These are phyloP conservation scores for Elsinoe necatrix DNA, from an alignment of 2,329 filamentous ascomycete species.

Conservation along the genomic window DNA sequence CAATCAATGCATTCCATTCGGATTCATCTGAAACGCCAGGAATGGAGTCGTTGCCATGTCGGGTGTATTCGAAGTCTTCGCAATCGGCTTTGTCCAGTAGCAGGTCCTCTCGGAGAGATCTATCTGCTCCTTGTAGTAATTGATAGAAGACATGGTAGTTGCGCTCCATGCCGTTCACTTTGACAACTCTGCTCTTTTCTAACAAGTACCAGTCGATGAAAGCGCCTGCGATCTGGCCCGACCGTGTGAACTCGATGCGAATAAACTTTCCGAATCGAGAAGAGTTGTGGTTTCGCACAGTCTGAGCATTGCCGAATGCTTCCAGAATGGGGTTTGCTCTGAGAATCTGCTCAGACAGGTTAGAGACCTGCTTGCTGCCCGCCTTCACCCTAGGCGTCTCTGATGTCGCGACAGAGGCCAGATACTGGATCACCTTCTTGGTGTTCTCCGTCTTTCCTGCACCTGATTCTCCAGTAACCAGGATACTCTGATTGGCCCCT, in stretches of 20 bases:
- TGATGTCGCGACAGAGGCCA: slow-evolving; percentile 83
- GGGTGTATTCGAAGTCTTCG: slow-evolving; percentile 85
- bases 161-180: slow-evolving; percentile 75
- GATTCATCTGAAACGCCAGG: slow-evolving; percentile 79
- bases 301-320: slow-evolving; percentile 96
- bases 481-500: slow-evolving; percentile 90
- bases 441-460: slow-evolving; percentile 99
- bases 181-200: slow-evolving; percentile 95
- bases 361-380: slow-evolving; percentile 63
- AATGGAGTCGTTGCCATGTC: slow-evolving; percentile 84
- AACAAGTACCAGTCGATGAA: slow-evolving; percentile 98
- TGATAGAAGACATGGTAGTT: slow-evolving; percentile 99
- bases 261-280: slow-evolving; percentile 99
- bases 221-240: slow-evolving; percentile 84
- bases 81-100: slow-evolving; percentile 66
- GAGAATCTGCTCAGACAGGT: slow-evolving; percentile 90
- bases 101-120: slow-evolving; percentile 64
- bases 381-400: slow-evolving; percentile 57
- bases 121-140: slow-evolving; percentile 73
- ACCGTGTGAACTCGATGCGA: slow-evolving; percentile 83
- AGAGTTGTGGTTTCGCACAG: slow-evolving; percentile 95
- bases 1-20: slow-evolving; percentile 83
- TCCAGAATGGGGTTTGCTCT: slow-evolving; percentile 95
- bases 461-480: slow-evolving; percentile 95
- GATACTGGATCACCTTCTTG: slow-evolving; percentile 98